Conservation (phyloP, 73 alveolate genomes). For the Uronychia setigera region DNA sequence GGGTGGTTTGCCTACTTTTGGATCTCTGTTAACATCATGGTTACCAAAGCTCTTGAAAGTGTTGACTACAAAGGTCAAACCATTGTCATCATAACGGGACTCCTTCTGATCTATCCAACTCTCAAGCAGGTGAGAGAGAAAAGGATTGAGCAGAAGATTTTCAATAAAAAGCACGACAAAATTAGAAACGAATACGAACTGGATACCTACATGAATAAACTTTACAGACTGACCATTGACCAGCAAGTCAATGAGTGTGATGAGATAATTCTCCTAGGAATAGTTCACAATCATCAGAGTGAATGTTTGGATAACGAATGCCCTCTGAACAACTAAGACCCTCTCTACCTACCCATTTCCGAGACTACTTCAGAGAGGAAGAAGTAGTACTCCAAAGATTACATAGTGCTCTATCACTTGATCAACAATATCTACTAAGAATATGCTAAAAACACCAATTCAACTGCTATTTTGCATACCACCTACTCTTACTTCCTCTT, state of each 20-base stretch:
- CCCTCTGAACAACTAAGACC: constrained; percentile 52
- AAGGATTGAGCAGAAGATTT: constrained; percentile 33
- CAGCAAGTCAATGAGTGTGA: constrained; percentile 46
- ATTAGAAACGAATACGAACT: constrained; percentile 53
- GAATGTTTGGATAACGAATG: constrained; percentile 50
- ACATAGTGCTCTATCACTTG: constrained; percentile 42
- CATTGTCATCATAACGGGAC: constrained; percentile 42
- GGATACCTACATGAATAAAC: constrained; percentile 47
- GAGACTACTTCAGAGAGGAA: constrained; percentile 33
- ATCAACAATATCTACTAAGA: constrained; percentile 41
- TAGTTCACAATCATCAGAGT: constrained; percentile 42
- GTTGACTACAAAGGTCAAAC: constrained; percentile 49
- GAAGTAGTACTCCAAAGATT: constrained; percentile 38
- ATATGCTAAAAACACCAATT: constrained; percentile 34
- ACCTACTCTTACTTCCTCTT: constrained; percentile 58
- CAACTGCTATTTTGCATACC: constrained; percentile 45
- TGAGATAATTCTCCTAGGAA: constrained; percentile 46
- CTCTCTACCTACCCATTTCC: constrained; percentile 41
- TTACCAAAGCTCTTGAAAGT: constrained; percentile 33
- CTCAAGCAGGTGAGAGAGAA: constrained; percentile 27
- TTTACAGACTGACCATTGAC: constrained; percentile 47
- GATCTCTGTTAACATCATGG: constrained; percentile 29
- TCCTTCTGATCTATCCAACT: constrained; percentile 32
- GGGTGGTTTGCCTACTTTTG: constrained; percentile 56
- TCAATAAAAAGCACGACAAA: constrained; percentile 54